Evolutionary conservation across 1,284 basidiomycete species (phyloP), one percentile per base, ranked within the genome.

Genomic region (Ganoderma sinense): DNA sequence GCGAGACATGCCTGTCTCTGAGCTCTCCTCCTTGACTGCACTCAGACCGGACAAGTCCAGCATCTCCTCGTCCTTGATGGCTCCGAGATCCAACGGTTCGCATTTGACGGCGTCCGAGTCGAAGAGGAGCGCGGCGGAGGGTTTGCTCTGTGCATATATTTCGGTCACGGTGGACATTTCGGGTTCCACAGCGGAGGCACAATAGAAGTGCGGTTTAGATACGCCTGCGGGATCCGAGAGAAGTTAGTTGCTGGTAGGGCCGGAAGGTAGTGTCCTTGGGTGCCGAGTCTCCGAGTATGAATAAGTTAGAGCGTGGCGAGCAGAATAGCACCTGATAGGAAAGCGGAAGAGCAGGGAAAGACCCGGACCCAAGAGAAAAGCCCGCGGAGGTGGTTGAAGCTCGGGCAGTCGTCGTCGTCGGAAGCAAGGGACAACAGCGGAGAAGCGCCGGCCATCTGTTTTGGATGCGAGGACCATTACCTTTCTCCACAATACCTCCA

Each of bases 1-100:
- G 31, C 73, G 70, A 26, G 75, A 75, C 51, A 78, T 75, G 36
- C 76, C 76, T 0, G 76, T 76, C 63, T 79, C 75, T 55, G 68
- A 67, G 63, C 82, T 75, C 63, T 74, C 69, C 64, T 70, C 69
- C 64, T 70, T 69, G 65, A 70, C 71, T 55, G 65, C 53, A 58
- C 36, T 61, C 36, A 67, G 58, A 41, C 23, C 45, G 33, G 69
- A 69, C 10, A 70, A 68, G 58, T 69, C 68, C 18, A 48, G 55
- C 64, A 67, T 65, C 48, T 70, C 62, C 69, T 73, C 74, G 33
- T 73, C 69, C 69, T 73, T 74, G 61, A 70, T 29, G 48, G 31
- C 23, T 39, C 62, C 51, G 59, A 36, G 23, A 33, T 71, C 74
- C 23, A 67, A 53, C 26, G 66, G 39, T 48, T 73, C 73, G 58